Conservation (phyloP, 257 asterid species). For the Petunia axillaris region DNA sequence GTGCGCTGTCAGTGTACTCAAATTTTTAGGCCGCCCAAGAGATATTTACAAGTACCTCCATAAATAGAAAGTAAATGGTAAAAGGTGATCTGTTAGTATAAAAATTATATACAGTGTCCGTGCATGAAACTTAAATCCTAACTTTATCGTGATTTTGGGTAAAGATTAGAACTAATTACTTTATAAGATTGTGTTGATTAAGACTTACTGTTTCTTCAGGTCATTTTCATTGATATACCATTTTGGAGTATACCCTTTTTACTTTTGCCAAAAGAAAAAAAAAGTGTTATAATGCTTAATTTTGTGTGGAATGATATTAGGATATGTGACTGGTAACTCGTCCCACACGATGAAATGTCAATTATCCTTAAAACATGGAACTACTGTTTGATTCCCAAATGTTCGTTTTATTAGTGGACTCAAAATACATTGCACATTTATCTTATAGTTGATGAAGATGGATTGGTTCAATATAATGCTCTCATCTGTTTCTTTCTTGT, state of each 20-base stretch:
- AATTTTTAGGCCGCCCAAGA: too few relatives aligned
- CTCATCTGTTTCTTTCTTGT: too few relatives aligned
- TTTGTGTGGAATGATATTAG: neutral
- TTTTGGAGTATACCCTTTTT: neutral
- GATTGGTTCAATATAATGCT: neutral
- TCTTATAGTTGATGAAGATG: neutral
- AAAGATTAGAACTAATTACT: neutral
- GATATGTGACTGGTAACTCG: neutral
- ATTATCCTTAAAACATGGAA: neutral
- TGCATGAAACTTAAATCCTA: too few relatives aligned
- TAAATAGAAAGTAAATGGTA: too few relatives aligned
- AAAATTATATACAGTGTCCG: too few relatives aligned
- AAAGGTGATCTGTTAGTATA: too few relatives aligned
- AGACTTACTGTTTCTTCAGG: neutral
- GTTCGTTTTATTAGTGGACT: neutral
- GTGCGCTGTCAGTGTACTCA: too few relatives aligned
- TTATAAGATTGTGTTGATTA: neutral
- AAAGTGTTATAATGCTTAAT: neutral
- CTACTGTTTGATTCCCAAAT: constrained; percentile 1
- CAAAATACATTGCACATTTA: neutral
- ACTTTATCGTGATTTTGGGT: neutral
- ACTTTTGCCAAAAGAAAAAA: neutral
- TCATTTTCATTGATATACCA: neutral
- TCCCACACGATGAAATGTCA: neutral
- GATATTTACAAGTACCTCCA: too few relatives aligned